Evolutionary conservation across 2,329 filamentous ascomycete species (phyloP).

Genomic region (Grosmannia clavigera): DNA sequence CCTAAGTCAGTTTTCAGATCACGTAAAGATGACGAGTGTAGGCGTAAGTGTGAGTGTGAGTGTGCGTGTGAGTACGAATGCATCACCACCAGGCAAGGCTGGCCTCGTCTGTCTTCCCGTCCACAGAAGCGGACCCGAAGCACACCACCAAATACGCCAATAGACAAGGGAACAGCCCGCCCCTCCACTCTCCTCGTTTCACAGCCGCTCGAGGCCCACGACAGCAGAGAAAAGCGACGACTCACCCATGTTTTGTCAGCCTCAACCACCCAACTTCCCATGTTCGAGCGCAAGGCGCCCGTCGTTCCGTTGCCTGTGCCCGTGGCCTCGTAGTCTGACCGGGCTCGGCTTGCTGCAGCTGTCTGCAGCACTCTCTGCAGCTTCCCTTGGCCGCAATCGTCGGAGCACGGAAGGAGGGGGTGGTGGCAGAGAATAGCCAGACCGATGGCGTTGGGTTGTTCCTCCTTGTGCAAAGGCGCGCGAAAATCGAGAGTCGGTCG

Average conservation of each 20-base stretch:
- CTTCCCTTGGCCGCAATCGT: neutral
- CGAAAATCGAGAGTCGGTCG: neutral
- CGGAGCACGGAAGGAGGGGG: neutral
- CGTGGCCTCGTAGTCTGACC: neutral
- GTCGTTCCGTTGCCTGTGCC: neutral
- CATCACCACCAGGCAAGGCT: neutral
- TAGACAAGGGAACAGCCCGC: neutral
- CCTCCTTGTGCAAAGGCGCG: neutral
- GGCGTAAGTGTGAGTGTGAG: too few relatives aligned
- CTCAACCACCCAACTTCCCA: neutral
- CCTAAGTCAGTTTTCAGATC: neutral
- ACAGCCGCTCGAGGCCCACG: slow-evolving; percentile 9
- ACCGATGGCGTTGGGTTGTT: neutral
- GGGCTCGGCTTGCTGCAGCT: neutral
- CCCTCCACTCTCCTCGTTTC: neutral
- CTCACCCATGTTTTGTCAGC: slow-evolving; percentile 5
- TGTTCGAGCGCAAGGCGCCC: neutral
- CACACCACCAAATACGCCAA: neutral
- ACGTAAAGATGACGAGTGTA: neutral
- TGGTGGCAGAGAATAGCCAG: neutral
- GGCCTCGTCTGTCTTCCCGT: neutral
- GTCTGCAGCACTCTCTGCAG: neutral
- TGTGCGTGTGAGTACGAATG: too few relatives aligned
- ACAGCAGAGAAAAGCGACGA: neutral
- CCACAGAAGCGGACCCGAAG: neutral